Evolutionary conservation across 1,284 basidiomycete species (phyloP), one percentile per base, ranked within the genome.

Genomic region (Ustilago lituana): DNA sequence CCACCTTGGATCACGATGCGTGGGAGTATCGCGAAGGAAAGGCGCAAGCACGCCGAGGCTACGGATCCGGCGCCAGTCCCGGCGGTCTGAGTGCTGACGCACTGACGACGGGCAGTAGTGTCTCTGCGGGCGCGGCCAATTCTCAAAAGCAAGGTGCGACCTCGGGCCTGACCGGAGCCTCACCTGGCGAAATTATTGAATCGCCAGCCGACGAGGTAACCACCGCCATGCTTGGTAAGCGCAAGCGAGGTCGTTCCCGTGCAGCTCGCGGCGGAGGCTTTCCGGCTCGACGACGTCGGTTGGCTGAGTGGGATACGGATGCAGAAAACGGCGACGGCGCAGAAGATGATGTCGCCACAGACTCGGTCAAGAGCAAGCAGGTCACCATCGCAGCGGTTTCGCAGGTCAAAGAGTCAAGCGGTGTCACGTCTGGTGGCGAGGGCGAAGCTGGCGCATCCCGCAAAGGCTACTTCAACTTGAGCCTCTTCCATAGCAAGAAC

Each of bases 1-100:
- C 69, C 9, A 74, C 74, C 1, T 44, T 69, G 27, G 72, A 76
- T 22, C 62, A 64, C 45, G 74, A 69, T 17, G 66, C 74, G 7
- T 74, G 64, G 67, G 72, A 74, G 35, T 72, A 74, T n/a, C 71
- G 74, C 23, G 67, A 73, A 41, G 74, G 71, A n/a, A 71, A 74
- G 23, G 72, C 63, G 9, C 58, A 65, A 39, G 60, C 70, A 8
- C 64, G 60, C 23, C 58, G 63, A 17, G 68, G 63, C 14, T 71
- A 62, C 12, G 67, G 61, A 3, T 61, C 67, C 11, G 61, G 55
- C 14, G 53, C 61, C 15, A 71, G 68, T 17, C 68, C 68, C 3
- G 68, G 68, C 27, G 58, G 50, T 2, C 3, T 59, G 15, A 71
- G 68, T 29, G 54, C 19, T n/a, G 68, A 65, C 27, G 63, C 62